Evolutionary conservation across 805 yeast species (phyloP).

Genomic region (Metschnikowia lunata): DNA sequence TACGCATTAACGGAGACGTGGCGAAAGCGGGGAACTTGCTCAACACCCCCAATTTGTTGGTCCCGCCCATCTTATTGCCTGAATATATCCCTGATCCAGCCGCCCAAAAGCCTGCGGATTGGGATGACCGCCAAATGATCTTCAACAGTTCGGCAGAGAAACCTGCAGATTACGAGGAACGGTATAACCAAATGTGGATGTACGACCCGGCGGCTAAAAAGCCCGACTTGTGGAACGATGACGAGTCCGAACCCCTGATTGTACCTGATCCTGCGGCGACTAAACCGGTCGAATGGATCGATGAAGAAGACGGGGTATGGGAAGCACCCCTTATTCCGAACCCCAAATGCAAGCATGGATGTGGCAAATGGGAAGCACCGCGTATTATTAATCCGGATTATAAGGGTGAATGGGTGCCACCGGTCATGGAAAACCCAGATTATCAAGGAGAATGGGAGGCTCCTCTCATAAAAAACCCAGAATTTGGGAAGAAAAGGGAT

Average conservation of each 20-base stretch:
- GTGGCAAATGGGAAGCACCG: constrained; percentile 80
- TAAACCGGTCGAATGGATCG: constrained; percentile 82
- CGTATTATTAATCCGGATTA: constrained; percentile 61
- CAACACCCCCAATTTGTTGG: constrained; percentile 45
- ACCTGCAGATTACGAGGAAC: constrained; percentile 85
- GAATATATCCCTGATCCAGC: constrained; percentile 49
- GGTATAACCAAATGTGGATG: constrained; percentile 52
- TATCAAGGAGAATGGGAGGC: constrained; percentile 81
- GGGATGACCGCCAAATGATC: constrained; percentile 70
- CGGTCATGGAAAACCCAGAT: constrained; percentile 64
- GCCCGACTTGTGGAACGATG: constrained; percentile 72
- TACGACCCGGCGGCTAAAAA: constrained; percentile 61
- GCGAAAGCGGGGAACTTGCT: constrained; percentile 67
- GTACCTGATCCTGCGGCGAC: constrained; percentile 65
- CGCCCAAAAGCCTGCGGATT: constrained; percentile 70
- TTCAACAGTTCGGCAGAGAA: constrained; percentile 59
- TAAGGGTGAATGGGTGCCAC: constrained; percentile 76
- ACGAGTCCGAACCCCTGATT: constrained; percentile 50
- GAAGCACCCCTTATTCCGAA: constrained; percentile 63
- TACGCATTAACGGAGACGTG: constrained; percentile 76
- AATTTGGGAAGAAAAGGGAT: constrained; percentile 58
- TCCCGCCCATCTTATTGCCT: constrained; percentile 70
- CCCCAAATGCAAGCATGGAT: constrained; percentile 72
- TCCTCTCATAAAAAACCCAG: constrained; percentile 61
- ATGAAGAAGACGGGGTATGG: constrained; percentile 88